Conservation (phyloP, 257 asterid species). For the Mitragyna speciosa region DNA sequence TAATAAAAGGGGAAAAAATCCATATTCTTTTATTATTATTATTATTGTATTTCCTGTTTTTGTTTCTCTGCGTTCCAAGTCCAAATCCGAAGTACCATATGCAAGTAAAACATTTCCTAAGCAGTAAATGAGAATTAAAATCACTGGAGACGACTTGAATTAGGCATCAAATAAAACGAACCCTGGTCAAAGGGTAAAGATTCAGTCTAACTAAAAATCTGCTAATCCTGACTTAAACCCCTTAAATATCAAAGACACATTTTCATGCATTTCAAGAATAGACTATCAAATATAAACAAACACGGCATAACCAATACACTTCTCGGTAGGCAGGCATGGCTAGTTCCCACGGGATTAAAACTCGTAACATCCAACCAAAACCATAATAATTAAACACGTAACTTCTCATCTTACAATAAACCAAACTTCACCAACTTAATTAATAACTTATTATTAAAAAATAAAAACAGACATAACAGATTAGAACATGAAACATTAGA, state of each 20-base stretch:
- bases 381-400: slow-evolving; percentile 9
- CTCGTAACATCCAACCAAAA: background rate
- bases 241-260: background rate
- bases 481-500: background rate
- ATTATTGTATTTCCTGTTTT: background rate
- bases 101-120: background rate
- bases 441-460: no score
- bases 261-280: background rate
- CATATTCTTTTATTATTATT: no score
- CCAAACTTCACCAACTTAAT: slow-evolving; percentile 2
- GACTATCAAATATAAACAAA: background rate
- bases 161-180: background rate
- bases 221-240: background rate
- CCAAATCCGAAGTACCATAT: background rate
- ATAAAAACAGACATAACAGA: background rate
- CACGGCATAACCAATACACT: background rate
- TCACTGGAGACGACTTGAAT: background rate
- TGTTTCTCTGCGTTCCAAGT: background rate
- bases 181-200: background rate
- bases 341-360: background rate
- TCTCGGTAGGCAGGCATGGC: background rate
- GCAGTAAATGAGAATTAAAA: background rate
- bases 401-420: slow-evolving; percentile 14
- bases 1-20: background rate
- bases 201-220: background rate